Evolutionary conservation across 768 basidiomycete species (phyloP).

Genomic region (Boletus speciosus): DNA sequence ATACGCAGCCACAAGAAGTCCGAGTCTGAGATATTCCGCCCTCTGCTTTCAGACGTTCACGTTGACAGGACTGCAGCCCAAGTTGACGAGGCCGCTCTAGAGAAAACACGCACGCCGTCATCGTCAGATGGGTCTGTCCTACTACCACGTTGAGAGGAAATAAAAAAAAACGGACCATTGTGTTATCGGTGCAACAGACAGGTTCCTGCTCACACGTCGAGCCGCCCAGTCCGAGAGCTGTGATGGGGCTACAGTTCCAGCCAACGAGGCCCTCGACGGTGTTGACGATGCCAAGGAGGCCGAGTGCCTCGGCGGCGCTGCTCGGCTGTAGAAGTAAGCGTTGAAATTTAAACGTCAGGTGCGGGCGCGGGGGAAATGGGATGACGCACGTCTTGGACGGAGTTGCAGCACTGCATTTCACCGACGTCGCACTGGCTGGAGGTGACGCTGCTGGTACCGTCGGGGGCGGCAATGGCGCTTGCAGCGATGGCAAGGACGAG

Average conservation of each 20-base stretch:
- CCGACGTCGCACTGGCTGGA: constrained; percentile 11
- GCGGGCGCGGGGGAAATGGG: too few species aligned
- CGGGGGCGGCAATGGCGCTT: constrained; percentile 1
- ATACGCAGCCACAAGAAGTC: constrained; percentile 1
- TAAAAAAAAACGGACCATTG: not conserved
- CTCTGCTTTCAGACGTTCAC: not conserved
- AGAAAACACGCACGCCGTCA: not conserved
- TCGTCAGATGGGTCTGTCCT: not conserved
- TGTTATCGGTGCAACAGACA: constrained; percentile 4
- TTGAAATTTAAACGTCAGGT: not conserved
- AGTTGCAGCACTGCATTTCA: constrained; percentile 9
- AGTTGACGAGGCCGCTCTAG: constrained; percentile 1
- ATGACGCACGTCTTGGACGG: not conserved
- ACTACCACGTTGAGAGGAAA: not conserved
- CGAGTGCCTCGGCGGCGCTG: rapidly evolving
- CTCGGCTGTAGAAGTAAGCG: not conserved
- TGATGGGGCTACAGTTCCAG: not conserved
- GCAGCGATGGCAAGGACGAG: constrained; percentile 15
- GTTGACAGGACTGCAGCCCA: constrained; percentile 10
- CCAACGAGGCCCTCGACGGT: not conserved
- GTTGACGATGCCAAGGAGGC: not conserved
- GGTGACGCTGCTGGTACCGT: not conserved
- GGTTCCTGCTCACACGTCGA: not conserved
- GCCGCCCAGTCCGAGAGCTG: not conserved
- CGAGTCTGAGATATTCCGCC: not conserved